Conservation (phyloP, 2,329 filamentous ascomycete species). For the Rhynchosporium agropyri region DNA sequence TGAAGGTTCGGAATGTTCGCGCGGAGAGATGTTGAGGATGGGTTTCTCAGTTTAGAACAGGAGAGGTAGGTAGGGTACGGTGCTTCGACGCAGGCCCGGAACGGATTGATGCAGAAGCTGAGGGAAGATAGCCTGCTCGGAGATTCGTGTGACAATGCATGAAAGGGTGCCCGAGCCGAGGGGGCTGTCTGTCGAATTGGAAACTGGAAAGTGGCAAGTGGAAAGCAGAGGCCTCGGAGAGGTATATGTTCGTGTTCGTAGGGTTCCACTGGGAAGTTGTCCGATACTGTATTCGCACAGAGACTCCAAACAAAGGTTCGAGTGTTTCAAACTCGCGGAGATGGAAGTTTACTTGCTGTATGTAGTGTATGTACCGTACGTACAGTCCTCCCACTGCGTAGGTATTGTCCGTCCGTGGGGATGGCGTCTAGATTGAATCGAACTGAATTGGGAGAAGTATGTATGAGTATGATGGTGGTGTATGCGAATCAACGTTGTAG, state of each 20-base stretch:
- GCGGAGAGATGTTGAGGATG: constrained; percentile 9
- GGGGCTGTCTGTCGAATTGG: too few relatives aligned
- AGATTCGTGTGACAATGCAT: constrained; percentile 31
- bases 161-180: constrained; percentile 19
- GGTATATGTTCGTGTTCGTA: constrained; percentile 2
- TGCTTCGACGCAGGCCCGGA: constrained; percentile 25
- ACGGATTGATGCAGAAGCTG: constrained; percentile 33
- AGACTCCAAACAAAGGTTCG: neutral
- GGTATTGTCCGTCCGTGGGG: neutral
- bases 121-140: constrained; percentile 21
- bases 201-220: neutral
- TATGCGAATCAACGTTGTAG: neutral
- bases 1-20: constrained; percentile 17
- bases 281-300: neutral
- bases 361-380: neutral
- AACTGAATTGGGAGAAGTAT: neutral
- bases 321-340: neutral
- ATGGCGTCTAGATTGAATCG: constrained; percentile 10
- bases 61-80: constrained; percentile 18
- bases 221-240: constrained; percentile 4
- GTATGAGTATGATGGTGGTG: neutral
- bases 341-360: neutral
- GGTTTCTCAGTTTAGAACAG: constrained; percentile 19
- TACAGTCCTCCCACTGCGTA: neutral
- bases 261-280: neutral